These are phyloP conservation scores for Eucalyptus pumila DNA, from an alignment of 345 rosid genomes.

Conservation along the genomic window DNA sequence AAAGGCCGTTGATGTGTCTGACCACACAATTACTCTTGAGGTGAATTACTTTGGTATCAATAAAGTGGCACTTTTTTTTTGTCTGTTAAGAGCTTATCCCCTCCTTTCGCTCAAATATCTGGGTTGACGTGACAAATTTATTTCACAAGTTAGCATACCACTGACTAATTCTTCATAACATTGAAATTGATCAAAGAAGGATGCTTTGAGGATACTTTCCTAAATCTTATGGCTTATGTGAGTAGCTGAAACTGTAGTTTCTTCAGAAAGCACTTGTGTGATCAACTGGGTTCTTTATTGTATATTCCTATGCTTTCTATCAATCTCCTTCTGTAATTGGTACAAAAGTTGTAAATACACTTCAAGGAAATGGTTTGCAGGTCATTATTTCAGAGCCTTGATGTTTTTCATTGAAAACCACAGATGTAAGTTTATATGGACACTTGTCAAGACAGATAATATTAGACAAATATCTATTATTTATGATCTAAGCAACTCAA, in stretches of 20 bases:
- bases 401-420: not conserved
- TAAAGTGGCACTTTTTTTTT: not conserved
- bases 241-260: not conserved
- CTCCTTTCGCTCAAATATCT: not conserved
- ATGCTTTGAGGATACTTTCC: not conserved
- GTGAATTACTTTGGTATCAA: not conserved
- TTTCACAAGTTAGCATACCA: not conserved
- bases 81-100: not conserved
- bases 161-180: not conserved
- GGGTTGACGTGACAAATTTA: not conserved
- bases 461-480: not conserved
- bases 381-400: not conserved
- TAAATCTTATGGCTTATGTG: not conserved
- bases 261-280: not conserved
- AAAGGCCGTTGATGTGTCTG: constrained; percentile 9
- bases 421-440: not conserved
- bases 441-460: not conserved
- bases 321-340: not conserved
- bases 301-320: not conserved
- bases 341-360: not conserved
- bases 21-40: constrained; percentile 14
- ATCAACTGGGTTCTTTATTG: not conserved
- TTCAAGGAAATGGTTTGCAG: not conserved
- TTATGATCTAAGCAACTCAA: not conserved
- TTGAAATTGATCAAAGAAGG: not conserved